Evolutionary conservation across 23 red algal species (phyloP).

Genomic region (Agarophyton chilense): DNA sequence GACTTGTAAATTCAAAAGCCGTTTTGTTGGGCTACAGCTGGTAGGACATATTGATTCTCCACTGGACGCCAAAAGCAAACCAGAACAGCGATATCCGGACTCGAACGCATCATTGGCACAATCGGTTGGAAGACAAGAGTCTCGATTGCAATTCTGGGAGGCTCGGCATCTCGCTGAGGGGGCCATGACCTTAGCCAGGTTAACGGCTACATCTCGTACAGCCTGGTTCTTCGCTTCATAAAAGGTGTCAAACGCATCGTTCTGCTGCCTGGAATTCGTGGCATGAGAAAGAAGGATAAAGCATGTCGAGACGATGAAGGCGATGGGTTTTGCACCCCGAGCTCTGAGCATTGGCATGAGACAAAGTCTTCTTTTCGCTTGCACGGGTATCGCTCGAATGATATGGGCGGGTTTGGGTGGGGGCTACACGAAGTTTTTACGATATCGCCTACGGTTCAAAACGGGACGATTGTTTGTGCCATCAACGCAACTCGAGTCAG

Average conservation of each 20-base stretch:
- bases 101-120: conserved; percentile 13
- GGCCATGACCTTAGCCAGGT: not conserved
- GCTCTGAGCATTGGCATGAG: too few relatives aligned
- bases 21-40: not conserved
- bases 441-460: too few relatives aligned
- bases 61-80: not conserved
- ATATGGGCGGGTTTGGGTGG: too few relatives aligned
- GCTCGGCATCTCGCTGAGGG: conserved; percentile 20
- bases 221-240: not conserved
- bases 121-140: not conserved
- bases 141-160: conserved; percentile 9
- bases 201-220: not conserved
- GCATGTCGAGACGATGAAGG: too few relatives aligned
- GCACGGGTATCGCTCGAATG: too few relatives aligned
- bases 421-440: too few relatives aligned
- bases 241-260: conserved; percentile 4
- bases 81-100: not conserved
- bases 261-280: not conserved
- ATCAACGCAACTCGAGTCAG: too few relatives aligned
- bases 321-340: too few relatives aligned
- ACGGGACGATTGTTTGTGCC: too few relatives aligned
- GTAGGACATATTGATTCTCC: not conserved
- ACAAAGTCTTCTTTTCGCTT: too few relatives aligned
- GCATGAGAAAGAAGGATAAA: not conserved
- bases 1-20: not conserved